A percentile compares a stretch with the other conserved stretches of the same genome.
Evolutionary conservation across 2,329 filamentous ascomycete species (phyloP).

Genomic region (Fusarium sp.): DNA sequence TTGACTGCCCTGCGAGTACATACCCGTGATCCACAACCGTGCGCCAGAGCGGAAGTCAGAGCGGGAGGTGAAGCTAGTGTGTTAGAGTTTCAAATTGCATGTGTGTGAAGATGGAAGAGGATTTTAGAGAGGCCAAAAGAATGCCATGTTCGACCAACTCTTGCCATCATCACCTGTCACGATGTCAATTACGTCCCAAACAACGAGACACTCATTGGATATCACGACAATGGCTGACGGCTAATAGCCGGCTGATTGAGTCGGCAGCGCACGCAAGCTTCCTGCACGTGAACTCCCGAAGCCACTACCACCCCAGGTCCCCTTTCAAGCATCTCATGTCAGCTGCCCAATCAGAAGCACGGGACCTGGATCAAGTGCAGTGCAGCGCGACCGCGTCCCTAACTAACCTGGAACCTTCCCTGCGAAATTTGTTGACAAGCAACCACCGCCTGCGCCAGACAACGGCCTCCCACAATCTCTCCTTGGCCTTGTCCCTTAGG

Average conservation of each 20-base stretch:
- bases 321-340: slow-evolving; percentile 33
- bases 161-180: not conserved
- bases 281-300: slow-evolving; percentile 41
- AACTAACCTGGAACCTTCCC: slow-evolving; percentile 16
- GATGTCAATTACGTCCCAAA: not conserved
- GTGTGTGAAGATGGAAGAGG: not conserved
- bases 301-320: slow-evolving; percentile 31
- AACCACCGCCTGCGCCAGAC: slow-evolving; percentile 37
- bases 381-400: slow-evolving; percentile 32
- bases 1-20: not conserved
- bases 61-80: not conserved
- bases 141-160: not conserved
- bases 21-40: slow-evolving; percentile 15
- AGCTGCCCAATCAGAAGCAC: slow-evolving; percentile 44
- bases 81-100: not conserved
- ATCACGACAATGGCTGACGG: slow-evolving; percentile 19
- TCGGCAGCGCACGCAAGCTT: slow-evolving; percentile 18
- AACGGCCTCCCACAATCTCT: slow-evolving; percentile 11
- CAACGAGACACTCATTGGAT: not conserved
- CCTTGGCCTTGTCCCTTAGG: slow-evolving; percentile 15
- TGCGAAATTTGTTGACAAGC: slow-evolving; percentile 46
- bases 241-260: slow-evolving; percentile 38
- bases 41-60: slow-evolving; percentile 1
- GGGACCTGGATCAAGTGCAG: slow-evolving; percentile 35
- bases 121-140: not conserved